Evolutionary conservation across 2,329 filamentous ascomycete genomes (phyloP).

Genomic region (Ophiostoma sp.): DNA sequence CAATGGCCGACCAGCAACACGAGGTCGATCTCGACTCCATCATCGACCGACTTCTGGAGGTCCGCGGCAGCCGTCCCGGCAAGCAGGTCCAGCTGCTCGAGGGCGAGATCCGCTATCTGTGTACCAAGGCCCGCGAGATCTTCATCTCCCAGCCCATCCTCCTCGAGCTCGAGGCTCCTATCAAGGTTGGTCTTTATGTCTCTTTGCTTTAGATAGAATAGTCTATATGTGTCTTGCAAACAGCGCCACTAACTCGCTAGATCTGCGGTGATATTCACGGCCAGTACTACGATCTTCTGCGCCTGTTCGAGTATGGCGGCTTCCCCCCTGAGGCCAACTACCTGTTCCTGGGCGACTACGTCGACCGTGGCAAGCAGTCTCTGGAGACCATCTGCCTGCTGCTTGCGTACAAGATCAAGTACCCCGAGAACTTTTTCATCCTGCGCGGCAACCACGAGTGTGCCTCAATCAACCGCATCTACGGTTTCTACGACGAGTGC

Average conservation of each 20-base stretch:
- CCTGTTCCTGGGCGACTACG: conserved; percentile 94
- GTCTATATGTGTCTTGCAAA: background rate
- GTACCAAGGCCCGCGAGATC: conserved; percentile 97
- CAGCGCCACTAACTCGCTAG: conserved; percentile 43
- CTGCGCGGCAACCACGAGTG: conserved; percentile 94
- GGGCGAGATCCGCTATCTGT: conserved; percentile 92
- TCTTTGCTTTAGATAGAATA: too few relatives aligned
- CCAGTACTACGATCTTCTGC: conserved; percentile 96
- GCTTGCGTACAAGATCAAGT: conserved; percentile 95
- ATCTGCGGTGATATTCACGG: conserved; percentile 99
- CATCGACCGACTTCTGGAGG: conserved; percentile 96
- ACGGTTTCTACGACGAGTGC: conserved; percentile 98
- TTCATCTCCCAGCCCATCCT: conserved; percentile 99
- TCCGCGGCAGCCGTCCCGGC: conserved; percentile 92
- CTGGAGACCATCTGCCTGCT: conserved; percentile 89
- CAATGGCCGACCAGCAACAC: conserved; percentile 62
- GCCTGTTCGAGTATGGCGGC: conserved; percentile 95
- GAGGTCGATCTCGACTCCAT: conserved; percentile 99
- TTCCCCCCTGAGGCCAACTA: conserved; percentile 99
- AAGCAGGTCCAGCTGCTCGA: conserved; percentile 98
- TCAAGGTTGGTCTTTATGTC: conserved; percentile 69
- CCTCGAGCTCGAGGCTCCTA: conserved; percentile 94
- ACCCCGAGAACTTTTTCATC: conserved; percentile 94
- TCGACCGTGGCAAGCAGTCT: conserved; percentile 92
- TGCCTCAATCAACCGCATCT: conserved; percentile 90